Evolutionary conservation across 768 basidiomycete species (phyloP), one percentile per base, ranked within the genome.

Genomic region (Xerocomellus intermedius): DNA sequence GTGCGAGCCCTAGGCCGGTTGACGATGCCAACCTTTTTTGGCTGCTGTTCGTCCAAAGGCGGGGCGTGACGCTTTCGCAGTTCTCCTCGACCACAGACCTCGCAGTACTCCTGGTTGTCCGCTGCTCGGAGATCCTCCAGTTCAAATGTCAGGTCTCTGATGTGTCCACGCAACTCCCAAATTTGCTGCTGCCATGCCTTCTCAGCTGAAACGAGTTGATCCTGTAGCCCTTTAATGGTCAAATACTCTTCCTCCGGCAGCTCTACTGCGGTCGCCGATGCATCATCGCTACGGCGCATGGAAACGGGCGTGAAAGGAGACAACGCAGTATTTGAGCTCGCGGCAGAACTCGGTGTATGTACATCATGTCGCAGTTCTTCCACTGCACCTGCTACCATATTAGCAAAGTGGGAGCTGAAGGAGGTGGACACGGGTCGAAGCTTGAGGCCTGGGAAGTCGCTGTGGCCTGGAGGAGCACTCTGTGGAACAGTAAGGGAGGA

Each of bases 381-480:
- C 30, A 56, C 61, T 4, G 59, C 32, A 42, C 60, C 60, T 48
- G 68, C 54, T 17, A 80, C 68, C 54, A 76, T 70, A 24, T 77
- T 77, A 9, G 79, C 75, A 62, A 91, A 88, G 26, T 87, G 83
- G 10, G 82, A 74, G 63, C 87, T 86, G 68, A 93, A 93, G 41
- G 86, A 74, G 2, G 84, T 83, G 21, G 91, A 92, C 17, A 91
- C 76, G 3, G 90, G 90, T 16, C 91, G 81, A 48, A 93, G 71
- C 62, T 82, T 84, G 44, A 93, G 77, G 4, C 80, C 74, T 12
- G 85, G 78, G 63, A 91, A 92, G 48, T 83, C 81, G 1, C 78
- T 71, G 9, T 82, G 76, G 42, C 79, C 75, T 21, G 88, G 77
- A 2, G 89, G 89, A 26, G 88, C 88, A 62, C 85, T 89, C 59